These are phyloP conservation scores for Penstemon davidsonii DNA, from an alignment of 257 asterid genomes.

Conservation along the genomic window DNA sequence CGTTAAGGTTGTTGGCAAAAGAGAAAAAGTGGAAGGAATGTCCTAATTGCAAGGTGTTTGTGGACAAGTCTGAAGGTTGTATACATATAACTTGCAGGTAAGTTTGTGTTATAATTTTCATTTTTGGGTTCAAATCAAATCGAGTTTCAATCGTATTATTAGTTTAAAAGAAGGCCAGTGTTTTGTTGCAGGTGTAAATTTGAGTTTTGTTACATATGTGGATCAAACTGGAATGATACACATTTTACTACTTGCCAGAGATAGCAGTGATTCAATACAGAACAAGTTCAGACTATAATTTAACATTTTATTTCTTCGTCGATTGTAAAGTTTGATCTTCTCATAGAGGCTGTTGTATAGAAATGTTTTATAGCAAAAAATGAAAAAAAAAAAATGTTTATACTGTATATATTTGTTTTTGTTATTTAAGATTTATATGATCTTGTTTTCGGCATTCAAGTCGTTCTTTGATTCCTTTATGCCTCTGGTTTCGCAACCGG, in stretches of 20 bases:
- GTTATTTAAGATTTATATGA: no score
- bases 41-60: slow-evolving; percentile 41
- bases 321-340: no score
- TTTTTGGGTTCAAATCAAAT: neutral
- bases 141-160: neutral
- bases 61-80: slow-evolving; percentile 54
- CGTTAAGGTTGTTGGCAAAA: slow-evolving; percentile 42
- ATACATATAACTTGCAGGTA: slow-evolving; percentile 61
- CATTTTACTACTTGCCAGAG: slow-evolving; percentile 40
- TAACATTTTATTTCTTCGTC: no score
- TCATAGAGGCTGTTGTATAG: no score
- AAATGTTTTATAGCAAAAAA: no score
- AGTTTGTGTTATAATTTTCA: neutral
- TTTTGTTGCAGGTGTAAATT: slow-evolving; percentile 41
- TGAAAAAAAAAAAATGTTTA: no score
- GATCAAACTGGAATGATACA: slow-evolving; percentile 30
- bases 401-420: no score
- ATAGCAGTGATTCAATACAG: neutral
- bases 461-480: no score
- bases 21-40: slow-evolving; percentile 51
- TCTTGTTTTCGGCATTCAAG: no score
- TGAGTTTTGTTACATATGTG: slow-evolving; percentile 54
- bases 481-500: no score
- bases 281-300: no score
- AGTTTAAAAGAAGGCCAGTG: neutral